Evolutionary conservation across 331 rosid species (phyloP).

Genomic region (Telfairia occidentalis): DNA sequence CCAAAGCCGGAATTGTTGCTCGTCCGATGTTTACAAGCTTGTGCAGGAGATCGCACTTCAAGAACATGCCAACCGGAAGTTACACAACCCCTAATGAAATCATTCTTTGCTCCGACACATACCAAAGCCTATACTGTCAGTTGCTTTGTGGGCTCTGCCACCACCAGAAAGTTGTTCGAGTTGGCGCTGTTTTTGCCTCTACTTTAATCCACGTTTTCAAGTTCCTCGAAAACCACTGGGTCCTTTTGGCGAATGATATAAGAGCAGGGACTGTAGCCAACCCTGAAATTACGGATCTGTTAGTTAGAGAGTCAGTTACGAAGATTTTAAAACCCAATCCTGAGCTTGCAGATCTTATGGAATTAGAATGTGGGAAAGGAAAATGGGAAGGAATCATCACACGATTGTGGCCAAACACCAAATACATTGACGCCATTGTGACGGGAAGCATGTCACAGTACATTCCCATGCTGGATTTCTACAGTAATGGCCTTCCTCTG

Average conservation of each 20-base stretch:
- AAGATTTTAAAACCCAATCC: slow-evolving; percentile 31
- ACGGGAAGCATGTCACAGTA: slow-evolving; percentile 11
- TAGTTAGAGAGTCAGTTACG: slow-evolving; percentile 30
- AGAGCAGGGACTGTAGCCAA: slow-evolving; percentile 25
- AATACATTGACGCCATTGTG: not conserved
- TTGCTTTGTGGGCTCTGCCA: not conserved
- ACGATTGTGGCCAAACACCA: slow-evolving; percentile 8
- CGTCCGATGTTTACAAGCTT: not conserved
- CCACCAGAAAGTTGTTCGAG: not conserved
- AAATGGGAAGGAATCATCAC: not conserved
- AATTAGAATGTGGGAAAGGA: slow-evolving; percentile 25
- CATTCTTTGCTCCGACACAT: not conserved
- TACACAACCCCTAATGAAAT: not conserved
- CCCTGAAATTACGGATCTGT: slow-evolving; percentile 16
- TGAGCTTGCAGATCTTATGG: slow-evolving; percentile 32
- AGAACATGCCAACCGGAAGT: not conserved
- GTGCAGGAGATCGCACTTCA: not conserved
- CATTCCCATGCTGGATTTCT: not conserved
- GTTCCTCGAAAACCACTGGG: slow-evolving; percentile 40
- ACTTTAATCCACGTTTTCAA: not conserved
- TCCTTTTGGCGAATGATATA: slow-evolving; percentile 25
- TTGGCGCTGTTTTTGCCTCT: not conserved
- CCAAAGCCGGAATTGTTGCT: slow-evolving; percentile 6
- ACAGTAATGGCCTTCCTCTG: not conserved
- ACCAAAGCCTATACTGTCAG: not conserved